Evolutionary conservation across 2,329 filamentous ascomycete species (phyloP).

Genomic region (Exophiala alcalophila): DNA sequence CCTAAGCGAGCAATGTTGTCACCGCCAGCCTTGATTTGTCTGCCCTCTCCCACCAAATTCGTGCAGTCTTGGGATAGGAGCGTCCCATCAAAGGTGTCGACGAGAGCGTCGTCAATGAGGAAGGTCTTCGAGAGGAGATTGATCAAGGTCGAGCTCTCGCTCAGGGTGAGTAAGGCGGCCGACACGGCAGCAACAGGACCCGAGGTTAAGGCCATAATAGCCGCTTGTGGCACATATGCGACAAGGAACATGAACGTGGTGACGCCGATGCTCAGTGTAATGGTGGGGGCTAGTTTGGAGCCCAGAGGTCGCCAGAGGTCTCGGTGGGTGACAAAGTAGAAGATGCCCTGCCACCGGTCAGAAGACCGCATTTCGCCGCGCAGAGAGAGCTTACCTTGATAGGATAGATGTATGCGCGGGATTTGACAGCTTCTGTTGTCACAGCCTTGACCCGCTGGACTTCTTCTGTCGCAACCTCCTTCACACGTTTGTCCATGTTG

Average conservation of each 20-base stretch:
- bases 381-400: slow-evolving; percentile 56
- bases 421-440: slow-evolving; percentile 67
- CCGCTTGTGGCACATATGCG: slow-evolving; percentile 80
- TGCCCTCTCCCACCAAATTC: slow-evolving; percentile 68
- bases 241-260: slow-evolving; percentile 81
- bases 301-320: slow-evolving; percentile 59
- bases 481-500: slow-evolving; percentile 47
- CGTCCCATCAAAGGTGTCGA: slow-evolving; percentile 84
- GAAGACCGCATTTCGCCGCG: background rate
- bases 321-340: slow-evolving; percentile 58
- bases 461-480: slow-evolving; percentile 64
- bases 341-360: slow-evolving; percentile 50
- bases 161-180: slow-evolving; percentile 56
- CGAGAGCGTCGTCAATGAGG: slow-evolving; percentile 74
- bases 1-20: slow-evolving; percentile 57
- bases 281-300: slow-evolving; percentile 57
- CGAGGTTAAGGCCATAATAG: slow-evolving; percentile 77
- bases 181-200: slow-evolving; percentile 67
- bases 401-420: slow-evolving; percentile 81
- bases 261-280: slow-evolving; percentile 69
- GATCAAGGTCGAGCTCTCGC: slow-evolving; percentile 54
- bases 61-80: slow-evolving; percentile 55
- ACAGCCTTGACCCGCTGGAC: slow-evolving; percentile 63
- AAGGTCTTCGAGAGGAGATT: slow-evolving; percentile 63
- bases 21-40: slow-evolving; percentile 61